Conservation (phyloP, 73 alveolate species). For the Paramecium pentaurelia region DNA sequence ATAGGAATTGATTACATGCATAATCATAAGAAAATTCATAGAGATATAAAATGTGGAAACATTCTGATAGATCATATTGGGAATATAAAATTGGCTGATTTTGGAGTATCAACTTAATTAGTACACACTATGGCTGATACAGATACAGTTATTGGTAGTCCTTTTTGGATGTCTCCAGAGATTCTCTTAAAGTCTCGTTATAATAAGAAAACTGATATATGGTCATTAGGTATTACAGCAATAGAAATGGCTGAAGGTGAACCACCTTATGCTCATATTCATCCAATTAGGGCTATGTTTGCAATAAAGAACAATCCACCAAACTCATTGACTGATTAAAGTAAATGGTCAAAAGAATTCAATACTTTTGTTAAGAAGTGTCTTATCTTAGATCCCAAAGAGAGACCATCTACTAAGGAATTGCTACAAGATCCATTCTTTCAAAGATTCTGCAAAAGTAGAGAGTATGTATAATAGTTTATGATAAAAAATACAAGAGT, state of each 20-base stretch:
- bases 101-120: slow-evolving; percentile 80
- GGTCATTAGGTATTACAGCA: slow-evolving; percentile 97
- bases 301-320: slow-evolving; percentile 89
- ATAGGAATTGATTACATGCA: slow-evolving; percentile 72
- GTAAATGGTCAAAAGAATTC: slow-evolving; percentile 89
- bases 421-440: slow-evolving; percentile 88
- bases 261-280: slow-evolving; percentile 95
- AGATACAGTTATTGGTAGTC: slow-evolving; percentile 90
- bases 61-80: slow-evolving; percentile 83
- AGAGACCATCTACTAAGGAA: slow-evolving; percentile 96
- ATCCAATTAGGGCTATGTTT: slow-evolving; percentile 91
- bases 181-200: slow-evolving; percentile 74
- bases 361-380: slow-evolving; percentile 91
- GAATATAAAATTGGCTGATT: slow-evolving; percentile 83
- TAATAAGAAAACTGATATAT: slow-evolving; percentile 95
- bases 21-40: slow-evolving; percentile 84
- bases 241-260: slow-evolving; percentile 98
- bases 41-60: slow-evolving; percentile 93
- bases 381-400: slow-evolving; percentile 85
- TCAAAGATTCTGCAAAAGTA: slow-evolving; percentile 18
- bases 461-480: slow-evolving; percentile 23
- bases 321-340: slow-evolving; percentile 82
- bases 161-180: slow-evolving; percentile 99
- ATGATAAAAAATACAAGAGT: not conserved
- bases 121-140: slow-evolving; percentile 69